phyloP scores from a whole-genome alignment of 2,329 filamentous ascomycete species.

The Didymellaceae sp. region DNA sequence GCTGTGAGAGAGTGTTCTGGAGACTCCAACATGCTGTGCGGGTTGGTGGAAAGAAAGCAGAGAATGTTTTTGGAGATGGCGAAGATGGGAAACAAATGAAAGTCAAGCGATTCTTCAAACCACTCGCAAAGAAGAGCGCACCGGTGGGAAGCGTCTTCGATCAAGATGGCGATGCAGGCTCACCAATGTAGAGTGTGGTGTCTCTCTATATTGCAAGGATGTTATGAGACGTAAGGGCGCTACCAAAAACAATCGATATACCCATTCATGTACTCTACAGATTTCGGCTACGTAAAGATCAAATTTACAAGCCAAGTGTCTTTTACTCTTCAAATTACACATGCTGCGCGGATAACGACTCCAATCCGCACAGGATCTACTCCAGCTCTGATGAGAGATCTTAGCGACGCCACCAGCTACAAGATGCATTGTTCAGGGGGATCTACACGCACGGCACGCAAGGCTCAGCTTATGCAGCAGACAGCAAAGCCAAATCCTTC shows the following conservation, averaged over 20 bases:
- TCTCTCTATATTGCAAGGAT: too few species aligned
- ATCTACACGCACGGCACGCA: slow-evolving; percentile 1
- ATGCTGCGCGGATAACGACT: too few species aligned
- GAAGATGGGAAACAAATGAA: slow-evolving; percentile 59
- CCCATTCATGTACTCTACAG: too few species aligned
- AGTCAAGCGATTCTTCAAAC: slow-evolving; percentile 24
- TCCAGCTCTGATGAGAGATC: neutral
- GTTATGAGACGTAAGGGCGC: neutral
- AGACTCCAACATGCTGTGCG: slow-evolving; percentile 75
- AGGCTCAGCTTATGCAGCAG: neutral
- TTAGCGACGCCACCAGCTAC: neutral
- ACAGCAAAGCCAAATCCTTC: slow-evolving; percentile 16
- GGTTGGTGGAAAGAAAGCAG: slow-evolving; percentile 59
- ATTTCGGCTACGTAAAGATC: too few species aligned
- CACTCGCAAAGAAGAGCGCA: slow-evolving; percentile 6
- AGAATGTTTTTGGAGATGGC: slow-evolving; percentile 47
- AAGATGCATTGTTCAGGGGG: slow-evolving; percentile 9
- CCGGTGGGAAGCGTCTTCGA: slow-evolving; percentile 24
- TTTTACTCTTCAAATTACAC: too few species aligned
- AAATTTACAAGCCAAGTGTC: too few species aligned
- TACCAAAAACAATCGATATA: too few species aligned
- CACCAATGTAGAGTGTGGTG: neutral
- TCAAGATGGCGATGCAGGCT: slow-evolving; percentile 7
- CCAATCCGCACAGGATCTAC: neutral
- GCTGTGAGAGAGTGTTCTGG: slow-evolving; percentile 75